Conservation (phyloP, 192 early-diverging fungal genomes). For the Lobosporangium transversale region DNA sequence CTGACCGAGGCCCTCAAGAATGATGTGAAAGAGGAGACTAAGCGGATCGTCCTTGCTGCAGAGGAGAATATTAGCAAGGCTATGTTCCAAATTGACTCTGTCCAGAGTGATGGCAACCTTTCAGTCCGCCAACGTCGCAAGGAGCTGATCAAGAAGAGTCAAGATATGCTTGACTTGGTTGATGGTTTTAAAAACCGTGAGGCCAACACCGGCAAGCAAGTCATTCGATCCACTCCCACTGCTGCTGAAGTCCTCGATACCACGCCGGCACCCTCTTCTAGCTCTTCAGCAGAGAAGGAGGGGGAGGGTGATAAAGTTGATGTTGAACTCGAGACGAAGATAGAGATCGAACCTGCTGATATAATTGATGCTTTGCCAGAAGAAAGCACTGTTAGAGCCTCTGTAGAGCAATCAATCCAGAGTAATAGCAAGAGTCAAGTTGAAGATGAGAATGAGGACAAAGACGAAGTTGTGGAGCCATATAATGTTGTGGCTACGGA, state of each 20-base stretch:
- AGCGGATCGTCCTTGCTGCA: slow-evolving; percentile 23
- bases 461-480: slow-evolving; percentile 4
- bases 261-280: neutral
- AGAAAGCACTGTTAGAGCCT: neutral
- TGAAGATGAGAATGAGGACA: slow-evolving; percentile 1
- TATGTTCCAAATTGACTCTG: slow-evolving; percentile 37
- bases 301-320: neutral
- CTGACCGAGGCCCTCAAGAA: neutral
- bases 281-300: neutral
- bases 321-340: too few relatives aligned
- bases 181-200: slow-evolving; percentile 32
- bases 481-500: neutral
- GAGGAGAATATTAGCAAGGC: slow-evolving; percentile 37
- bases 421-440: neutral
- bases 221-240: neutral
- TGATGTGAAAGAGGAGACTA: slow-evolving; percentile 1
- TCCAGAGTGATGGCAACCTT: slow-evolving; percentile 26
- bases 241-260: neutral
- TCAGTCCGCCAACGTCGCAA: slow-evolving; percentile 29
- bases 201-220: slow-evolving; percentile 29
- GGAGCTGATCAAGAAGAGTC: slow-evolving; percentile 43
- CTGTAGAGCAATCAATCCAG: neutral
- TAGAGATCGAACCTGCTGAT: slow-evolving; percentile 3
- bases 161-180: slow-evolving; percentile 25
- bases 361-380: neutral